Conservation (phyloP, 441 rosid species). For the Eruca vesicaria region DNA sequence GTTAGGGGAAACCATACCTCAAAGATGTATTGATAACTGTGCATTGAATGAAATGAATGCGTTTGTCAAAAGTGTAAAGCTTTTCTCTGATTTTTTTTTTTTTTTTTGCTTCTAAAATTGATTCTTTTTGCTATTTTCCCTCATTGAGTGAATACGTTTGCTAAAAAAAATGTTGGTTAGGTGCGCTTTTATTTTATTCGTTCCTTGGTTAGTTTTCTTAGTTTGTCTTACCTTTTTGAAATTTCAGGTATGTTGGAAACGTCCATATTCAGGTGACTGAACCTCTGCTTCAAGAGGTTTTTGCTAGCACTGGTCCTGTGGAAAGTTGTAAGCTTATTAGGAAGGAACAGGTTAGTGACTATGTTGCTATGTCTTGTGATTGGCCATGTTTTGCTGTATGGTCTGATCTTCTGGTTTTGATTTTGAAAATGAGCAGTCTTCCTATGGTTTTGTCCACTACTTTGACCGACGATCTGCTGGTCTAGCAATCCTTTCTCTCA, state of each 20-base stretch:
- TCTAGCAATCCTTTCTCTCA: conserved; percentile 44
- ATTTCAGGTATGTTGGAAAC: conserved; percentile 96
- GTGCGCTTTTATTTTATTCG: background rate
- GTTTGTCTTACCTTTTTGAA: conserved; percentile 40
- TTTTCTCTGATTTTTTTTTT: background rate
- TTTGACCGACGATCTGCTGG: conserved; percentile 46
- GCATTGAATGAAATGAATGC: too few relatives aligned
- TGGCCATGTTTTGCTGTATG: conserved; percentile 32
- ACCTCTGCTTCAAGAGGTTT: conserved; percentile 96
- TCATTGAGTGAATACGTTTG: background rate
- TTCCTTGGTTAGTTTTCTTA: conserved; percentile 30
- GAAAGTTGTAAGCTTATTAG: conserved; percentile 95
- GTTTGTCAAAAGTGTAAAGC: background rate
- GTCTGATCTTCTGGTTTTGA: conserved; percentile 34
- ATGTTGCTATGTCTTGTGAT: conserved; percentile 4
- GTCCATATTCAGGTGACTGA: conserved; percentile 88
- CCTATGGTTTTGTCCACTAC: conserved; percentile 53
- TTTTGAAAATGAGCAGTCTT: conserved; percentile 37
- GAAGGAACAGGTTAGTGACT: conserved; percentile 77
- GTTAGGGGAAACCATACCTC: background rate
- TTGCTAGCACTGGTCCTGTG: conserved; percentile 94
- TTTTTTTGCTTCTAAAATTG: background rate
- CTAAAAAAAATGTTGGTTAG: background rate
- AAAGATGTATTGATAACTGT: background rate
- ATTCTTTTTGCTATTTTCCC: too few relatives aligned